phyloP scores from a whole-genome alignment of 148 eudicot species.

The Talinum fruticosum region DNA sequence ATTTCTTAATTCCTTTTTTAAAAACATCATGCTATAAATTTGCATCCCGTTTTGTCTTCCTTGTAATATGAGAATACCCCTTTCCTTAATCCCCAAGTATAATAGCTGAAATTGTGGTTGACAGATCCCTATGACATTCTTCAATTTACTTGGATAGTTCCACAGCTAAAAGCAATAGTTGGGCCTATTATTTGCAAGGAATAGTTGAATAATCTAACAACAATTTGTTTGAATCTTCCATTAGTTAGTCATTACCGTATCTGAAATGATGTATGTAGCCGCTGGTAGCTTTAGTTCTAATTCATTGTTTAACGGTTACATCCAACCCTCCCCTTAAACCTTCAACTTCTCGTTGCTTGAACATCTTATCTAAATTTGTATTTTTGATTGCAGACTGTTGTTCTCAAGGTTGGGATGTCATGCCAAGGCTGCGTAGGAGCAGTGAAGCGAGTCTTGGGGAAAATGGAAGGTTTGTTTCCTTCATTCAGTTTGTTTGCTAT shows the following conservation, averaged over 20 bases:
- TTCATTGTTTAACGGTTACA: neutral
- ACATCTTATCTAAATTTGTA: constrained; percentile 3
- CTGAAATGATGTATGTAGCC: neutral
- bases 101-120: neutral
- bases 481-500: neutral
- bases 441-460: constrained; percentile 73
- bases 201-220: neutral
- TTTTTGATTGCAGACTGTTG: constrained; percentile 61
- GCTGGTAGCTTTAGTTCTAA: neutral
- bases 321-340: neutral
- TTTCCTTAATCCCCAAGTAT: neutral
- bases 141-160: neutral
- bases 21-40: neutral
- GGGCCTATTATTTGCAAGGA: neutral
- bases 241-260: neutral
- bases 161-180: neutral
- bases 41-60: neutral
- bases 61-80: neutral
- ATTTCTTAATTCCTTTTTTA: neutral
- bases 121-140: neutral
- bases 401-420: constrained; percentile 87
- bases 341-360: neutral
- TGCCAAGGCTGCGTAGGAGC: constrained; percentile 92
- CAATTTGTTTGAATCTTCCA: neutral
- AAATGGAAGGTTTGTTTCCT: constrained; percentile 73